phyloP scores from a whole-genome alignment of 2,329 filamentous ascomycete species.

The Calonectria pseudoturangicola region DNA sequence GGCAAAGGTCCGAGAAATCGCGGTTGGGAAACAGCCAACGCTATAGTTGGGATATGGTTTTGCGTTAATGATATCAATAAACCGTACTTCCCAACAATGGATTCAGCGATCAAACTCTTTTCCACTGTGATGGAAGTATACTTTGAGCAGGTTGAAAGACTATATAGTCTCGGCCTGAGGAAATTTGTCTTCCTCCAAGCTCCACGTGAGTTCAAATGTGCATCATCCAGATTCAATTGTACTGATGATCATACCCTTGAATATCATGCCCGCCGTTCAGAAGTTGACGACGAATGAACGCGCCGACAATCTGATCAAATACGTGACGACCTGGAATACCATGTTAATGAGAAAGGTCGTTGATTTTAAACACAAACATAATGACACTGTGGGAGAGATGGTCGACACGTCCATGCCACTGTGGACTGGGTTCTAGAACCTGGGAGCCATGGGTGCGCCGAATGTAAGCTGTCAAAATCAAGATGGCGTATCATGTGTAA shows the following conservation, averaged over 20 bases:
- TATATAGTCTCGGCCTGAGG: slow-evolving; percentile 72
- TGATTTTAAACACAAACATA: slow-evolving; percentile 51
- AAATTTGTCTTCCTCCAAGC: slow-evolving; percentile 77
- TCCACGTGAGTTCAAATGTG: slow-evolving; percentile 61
- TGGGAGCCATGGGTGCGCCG: slow-evolving; percentile 63
- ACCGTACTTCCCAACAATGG: slow-evolving; percentile 64
- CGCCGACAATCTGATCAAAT: slow-evolving; percentile 53
- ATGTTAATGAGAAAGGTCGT: slow-evolving; percentile 57
- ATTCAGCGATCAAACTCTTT: slow-evolving; percentile 57
- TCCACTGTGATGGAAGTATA: slow-evolving; percentile 65
- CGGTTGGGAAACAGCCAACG: slow-evolving; percentile 64
- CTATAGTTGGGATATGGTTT: slow-evolving; percentile 70
- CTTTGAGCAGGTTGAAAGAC: slow-evolving; percentile 61
- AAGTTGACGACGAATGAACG: not conserved
- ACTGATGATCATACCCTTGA: not conserved
- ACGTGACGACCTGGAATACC: slow-evolving; percentile 63
- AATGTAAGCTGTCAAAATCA: slow-evolving; percentile 64
- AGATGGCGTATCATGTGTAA: slow-evolving; percentile 64
- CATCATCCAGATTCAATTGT: not conserved
- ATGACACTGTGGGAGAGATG: slow-evolving; percentile 46
- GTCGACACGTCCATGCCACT: slow-evolving; percentile 65
- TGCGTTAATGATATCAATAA: slow-evolving; percentile 74
- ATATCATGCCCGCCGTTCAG: not conserved
- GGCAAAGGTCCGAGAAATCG: slow-evolving; percentile 56
- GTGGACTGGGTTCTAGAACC: slow-evolving; percentile 64